phyloP scores from a whole-genome alignment of 2,329 filamentous ascomycete species.

The Trichoderma sp. region DNA sequence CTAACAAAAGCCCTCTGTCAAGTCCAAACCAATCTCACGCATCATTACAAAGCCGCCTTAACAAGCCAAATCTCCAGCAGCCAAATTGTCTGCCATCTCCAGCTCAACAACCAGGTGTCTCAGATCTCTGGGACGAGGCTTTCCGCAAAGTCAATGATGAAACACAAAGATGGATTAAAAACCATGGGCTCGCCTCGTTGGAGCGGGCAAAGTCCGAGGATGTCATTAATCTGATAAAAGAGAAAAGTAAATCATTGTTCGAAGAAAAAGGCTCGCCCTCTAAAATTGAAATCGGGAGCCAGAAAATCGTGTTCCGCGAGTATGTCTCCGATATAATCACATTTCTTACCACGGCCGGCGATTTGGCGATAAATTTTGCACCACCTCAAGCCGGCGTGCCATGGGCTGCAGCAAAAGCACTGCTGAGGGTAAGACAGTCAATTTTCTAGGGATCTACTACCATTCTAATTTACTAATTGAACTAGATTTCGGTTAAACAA shows the following conservation, averaged over 20 bases:
- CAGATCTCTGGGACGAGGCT: neutral
- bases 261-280: neutral
- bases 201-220: neutral
- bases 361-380: neutral
- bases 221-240: neutral
- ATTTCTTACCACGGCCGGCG: constrained; percentile 2
- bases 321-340: neutral
- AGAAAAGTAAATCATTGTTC: neutral
- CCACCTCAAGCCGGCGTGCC: constrained; percentile 2
- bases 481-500: neutral
- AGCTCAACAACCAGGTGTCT: too few species aligned
- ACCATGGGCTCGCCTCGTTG: neutral
- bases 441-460: neutral
- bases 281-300: neutral
- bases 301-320: neutral
- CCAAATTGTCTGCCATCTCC: too few species aligned
- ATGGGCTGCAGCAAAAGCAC: constrained; percentile 11
- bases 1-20: neutral
- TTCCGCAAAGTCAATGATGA: neutral
- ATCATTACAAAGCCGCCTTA: neutral
- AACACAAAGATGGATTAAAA: constrained; percentile 6
- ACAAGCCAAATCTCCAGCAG: neutral
- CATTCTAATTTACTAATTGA: neutral
- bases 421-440: neutral
- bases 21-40: neutral